Evolutionary conservation across 2,329 filamentous ascomycete genomes (phyloP), one percentile per base, ranked within the genome.

Genomic region (Chaetomium strumarium): DNA sequence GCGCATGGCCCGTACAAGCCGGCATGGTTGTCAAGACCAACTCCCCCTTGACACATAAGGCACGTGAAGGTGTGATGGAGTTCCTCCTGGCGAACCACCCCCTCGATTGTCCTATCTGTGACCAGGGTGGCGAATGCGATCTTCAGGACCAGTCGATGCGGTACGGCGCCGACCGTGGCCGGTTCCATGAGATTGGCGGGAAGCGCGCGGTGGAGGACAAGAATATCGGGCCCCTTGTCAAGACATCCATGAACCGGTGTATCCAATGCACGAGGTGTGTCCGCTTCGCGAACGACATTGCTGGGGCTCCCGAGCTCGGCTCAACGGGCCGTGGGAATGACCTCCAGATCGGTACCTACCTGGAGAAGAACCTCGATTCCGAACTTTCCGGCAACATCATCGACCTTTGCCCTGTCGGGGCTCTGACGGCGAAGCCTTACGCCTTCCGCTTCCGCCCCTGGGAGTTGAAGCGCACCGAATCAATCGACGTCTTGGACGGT

Each of bases 1-100:
- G 93, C 74, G 93, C 93, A 63, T 99, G 93, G 93, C 93, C 93
- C 48, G 93, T 97, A 62, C 91, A 96, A 72, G 89, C 93, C 51
- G 93, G 93, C 57, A 99, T 99, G 93, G 90, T 96, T 48, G 93
- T 99, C 66, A 96, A 97, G 82, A 99, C 93, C 59, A 90, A 96
- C 74, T 96, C 93, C 52, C 89, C 92, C 40, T 81, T 97, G 60
- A 86, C 90, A 64, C 93, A 99, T 79, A 99, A 99, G 77, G 93
- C 93, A 63, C 85, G 93, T 68, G 93, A 99, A 78, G 93, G 93
- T 69, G 90, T 99, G 47, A 99, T 97, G 93, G 93, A 99, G 70
- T 99, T 99, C 66, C 76, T 99, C 60, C 82, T 99, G 57, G 90
- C 92, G 64, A 97, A 97, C 72, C 91, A 97, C 70, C 91, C 91